Percentiles rank a stretch among this genome's conserved stretches.
These are phyloP conservation scores for Capsella bursapastoris DNA, from an alignment of 345 rosid genomes.

Conservation along the genomic window DNA sequence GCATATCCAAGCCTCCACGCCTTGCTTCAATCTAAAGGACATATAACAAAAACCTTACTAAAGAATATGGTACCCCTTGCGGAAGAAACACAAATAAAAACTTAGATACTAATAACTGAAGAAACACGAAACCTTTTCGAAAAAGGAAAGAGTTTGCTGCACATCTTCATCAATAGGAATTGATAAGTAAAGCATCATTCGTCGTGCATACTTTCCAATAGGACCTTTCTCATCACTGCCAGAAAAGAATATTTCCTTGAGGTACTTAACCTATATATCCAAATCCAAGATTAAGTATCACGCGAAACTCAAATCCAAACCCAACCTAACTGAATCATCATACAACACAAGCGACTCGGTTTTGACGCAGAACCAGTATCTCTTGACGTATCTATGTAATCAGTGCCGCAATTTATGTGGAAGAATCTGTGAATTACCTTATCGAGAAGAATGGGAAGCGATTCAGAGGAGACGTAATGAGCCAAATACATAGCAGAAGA, in stretches of 20 bases:
- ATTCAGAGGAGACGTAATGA: slow-evolving; percentile 62
- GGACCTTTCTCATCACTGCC: slow-evolving; percentile 59
- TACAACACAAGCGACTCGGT: background rate
- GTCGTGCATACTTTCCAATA: slow-evolving; percentile 62
- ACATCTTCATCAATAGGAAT: slow-evolving; percentile 82
- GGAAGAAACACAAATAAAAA: background rate
- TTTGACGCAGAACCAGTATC: too few relatives aligned
- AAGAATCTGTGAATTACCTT: slow-evolving; percentile 47
- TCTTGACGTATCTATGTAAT: too few relatives aligned
- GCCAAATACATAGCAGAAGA: slow-evolving; percentile 77
- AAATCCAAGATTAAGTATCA: slow-evolving; percentile 57
- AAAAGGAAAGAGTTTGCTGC: slow-evolving; percentile 82
- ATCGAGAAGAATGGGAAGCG: slow-evolving; percentile 60
- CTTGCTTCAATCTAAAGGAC: slow-evolving; percentile 80
- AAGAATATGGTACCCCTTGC: background rate
- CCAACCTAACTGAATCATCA: slow-evolving; percentile 4
- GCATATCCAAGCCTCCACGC: slow-evolving; percentile 83
- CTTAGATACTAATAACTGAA: background rate
- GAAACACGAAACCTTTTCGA: slow-evolving; percentile 71
- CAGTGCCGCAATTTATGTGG: background rate
- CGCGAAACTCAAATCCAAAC: slow-evolving; percentile 22
- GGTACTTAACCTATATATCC: slow-evolving; percentile 77
- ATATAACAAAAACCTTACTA: slow-evolving; percentile 28
- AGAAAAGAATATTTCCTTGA: slow-evolving; percentile 80
- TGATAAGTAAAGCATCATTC: slow-evolving; percentile 79